A percentile compares a stretch with the other conserved stretches of the same genome.
phyloP scores from a whole-genome alignment of 805 yeast species.

The Blastobotrys terrestris region DNA sequence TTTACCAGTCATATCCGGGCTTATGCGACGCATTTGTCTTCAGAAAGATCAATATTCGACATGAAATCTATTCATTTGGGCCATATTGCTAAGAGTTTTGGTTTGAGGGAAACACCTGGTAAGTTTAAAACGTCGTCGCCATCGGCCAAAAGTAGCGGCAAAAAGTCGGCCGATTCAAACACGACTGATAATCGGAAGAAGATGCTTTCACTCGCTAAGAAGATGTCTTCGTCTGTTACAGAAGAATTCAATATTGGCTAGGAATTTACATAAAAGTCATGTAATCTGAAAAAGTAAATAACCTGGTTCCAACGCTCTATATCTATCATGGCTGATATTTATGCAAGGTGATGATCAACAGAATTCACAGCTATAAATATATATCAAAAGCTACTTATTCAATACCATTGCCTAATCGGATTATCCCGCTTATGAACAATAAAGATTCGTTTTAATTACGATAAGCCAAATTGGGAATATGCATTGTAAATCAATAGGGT shows the following conservation, averaged over 20 bases:
- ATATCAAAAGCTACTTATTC: too few relatives aligned
- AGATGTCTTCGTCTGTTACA: constrained; percentile 47
- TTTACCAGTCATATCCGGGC: constrained; percentile 90
- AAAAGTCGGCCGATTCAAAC: neutral
- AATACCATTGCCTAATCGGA: too few relatives aligned
- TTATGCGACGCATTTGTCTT: constrained; percentile 84
- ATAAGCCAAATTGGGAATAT: neutral
- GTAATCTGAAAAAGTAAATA: neutral
- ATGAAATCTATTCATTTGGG: constrained; percentile 84
- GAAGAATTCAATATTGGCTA: constrained; percentile 64
- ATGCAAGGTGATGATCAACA: neutral
- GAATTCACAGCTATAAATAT: neutral
- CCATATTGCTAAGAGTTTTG: constrained; percentile 92
- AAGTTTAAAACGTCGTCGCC: constrained; percentile 38
- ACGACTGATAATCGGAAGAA: constrained; percentile 39
- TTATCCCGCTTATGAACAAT: too few relatives aligned
- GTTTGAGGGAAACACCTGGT: constrained; percentile 90
- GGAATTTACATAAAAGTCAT: neutral
- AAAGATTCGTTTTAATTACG: neutral
- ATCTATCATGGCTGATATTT: too few relatives aligned
- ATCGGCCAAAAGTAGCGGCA: constrained; percentile 28
- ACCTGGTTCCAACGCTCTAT: too few relatives aligned
- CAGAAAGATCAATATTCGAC: constrained; percentile 76
- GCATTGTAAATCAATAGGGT: neutral
- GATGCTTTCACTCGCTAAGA: constrained; percentile 68